Conservation (phyloP, 371 early-diverging fungal species). For the Rhizomucor pusillus region DNA sequence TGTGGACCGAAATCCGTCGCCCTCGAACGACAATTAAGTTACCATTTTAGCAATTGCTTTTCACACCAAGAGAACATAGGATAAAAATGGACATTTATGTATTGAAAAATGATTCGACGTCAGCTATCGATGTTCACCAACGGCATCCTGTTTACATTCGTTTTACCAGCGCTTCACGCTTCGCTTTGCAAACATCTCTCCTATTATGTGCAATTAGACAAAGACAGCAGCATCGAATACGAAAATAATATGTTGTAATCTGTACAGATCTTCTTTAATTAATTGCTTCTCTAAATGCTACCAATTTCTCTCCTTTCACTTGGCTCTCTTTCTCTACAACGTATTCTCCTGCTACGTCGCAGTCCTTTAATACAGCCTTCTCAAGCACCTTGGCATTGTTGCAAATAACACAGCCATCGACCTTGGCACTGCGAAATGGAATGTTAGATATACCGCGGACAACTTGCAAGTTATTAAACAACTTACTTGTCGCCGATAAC, state of each 20-base stretch:
- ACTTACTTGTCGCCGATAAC: slow-evolving; percentile 80
- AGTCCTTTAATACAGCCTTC: slow-evolving; percentile 81
- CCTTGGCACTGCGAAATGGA: slow-evolving; percentile 67
- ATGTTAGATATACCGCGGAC: background rate
- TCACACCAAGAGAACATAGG: no score
- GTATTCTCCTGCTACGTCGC: slow-evolving; percentile 81
- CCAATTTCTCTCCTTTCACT: slow-evolving; percentile 49
- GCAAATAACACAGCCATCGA: slow-evolving; percentile 89
- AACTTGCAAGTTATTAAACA: background rate
- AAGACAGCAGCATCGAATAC: no score
- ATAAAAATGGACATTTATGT: no score
- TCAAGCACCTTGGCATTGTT: slow-evolving; percentile 76
- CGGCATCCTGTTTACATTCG: no score
- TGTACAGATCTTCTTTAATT: slow-evolving; percentile 5
- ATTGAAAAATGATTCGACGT: no score
- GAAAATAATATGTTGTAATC: background rate
- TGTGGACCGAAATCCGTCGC: no score
- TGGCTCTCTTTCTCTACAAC: slow-evolving; percentile 72
- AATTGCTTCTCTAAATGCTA: slow-evolving; percentile 46
- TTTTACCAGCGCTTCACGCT: no score
- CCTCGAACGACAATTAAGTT: no score
- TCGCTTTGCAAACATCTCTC: no score
- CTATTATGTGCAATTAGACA: no score
- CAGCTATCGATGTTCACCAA: no score
- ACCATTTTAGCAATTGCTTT: no score